These are phyloP conservation scores for Huntiella decipiens DNA, from an alignment of 2,329 filamentous ascomycete genomes.

Conservation along the genomic window DNA sequence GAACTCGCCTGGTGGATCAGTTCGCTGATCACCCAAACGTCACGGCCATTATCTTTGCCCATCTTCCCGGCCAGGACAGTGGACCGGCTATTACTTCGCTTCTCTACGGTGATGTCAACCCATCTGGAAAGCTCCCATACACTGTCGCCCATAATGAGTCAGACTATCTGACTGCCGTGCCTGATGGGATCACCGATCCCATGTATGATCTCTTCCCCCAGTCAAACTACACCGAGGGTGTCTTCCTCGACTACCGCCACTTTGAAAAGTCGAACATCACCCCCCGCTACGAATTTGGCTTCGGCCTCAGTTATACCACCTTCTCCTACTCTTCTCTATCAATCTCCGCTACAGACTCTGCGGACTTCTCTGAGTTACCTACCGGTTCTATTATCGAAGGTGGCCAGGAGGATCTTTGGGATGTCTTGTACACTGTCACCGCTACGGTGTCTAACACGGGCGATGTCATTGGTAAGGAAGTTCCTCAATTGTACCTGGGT, in stretches of 20 bases:
- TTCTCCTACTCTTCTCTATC: constrained; percentile 28
- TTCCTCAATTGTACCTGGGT: constrained; percentile 29
- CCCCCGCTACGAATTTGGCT: constrained; percentile 37
- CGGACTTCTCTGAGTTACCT: constrained; percentile 20
- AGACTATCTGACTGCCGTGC: constrained; percentile 42
- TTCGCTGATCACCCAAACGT: constrained; percentile 46
- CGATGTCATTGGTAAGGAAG: constrained; percentile 24
- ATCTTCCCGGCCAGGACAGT: constrained; percentile 45
- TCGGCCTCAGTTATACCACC: constrained; percentile 35
- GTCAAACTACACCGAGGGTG: constrained; percentile 31
- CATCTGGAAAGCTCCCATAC: constrained; percentile 41
- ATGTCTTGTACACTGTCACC: constrained; percentile 22
- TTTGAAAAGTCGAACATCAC: constrained; percentile 30
- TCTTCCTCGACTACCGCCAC: constrained; percentile 34
- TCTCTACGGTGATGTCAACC: constrained; percentile 36
- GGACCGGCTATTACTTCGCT: constrained; percentile 35
- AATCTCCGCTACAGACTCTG: constrained; percentile 17
- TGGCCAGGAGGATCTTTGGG: constrained; percentile 29
- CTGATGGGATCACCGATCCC: constrained; percentile 25
- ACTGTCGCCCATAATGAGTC: constrained; percentile 36
- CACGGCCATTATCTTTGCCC: constrained; percentile 43
- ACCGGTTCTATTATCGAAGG: constrained; percentile 23
- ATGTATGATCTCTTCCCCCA: constrained; percentile 30
- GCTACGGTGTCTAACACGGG: constrained; percentile 26
- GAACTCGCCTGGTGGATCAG: constrained; percentile 37